These are phyloP conservation scores for Diplodia corticola DNA, from an alignment of 2,329 filamentous ascomycete genomes.

Conservation along the genomic window DNA sequence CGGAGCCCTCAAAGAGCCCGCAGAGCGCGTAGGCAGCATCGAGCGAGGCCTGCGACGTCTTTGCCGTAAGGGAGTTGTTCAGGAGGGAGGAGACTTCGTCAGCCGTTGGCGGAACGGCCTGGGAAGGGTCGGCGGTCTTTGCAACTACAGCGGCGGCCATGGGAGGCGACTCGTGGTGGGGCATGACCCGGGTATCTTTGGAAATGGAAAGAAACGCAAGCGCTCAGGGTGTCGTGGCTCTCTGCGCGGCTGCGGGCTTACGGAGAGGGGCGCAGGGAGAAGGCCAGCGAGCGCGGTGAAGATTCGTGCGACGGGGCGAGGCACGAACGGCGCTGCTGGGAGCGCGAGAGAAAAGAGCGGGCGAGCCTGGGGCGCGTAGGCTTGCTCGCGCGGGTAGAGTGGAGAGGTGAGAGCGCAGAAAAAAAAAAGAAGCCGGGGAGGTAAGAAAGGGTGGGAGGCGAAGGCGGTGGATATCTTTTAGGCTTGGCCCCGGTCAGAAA, in stretches of 20 bases:
- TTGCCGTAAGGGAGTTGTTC: conserved; percentile 49
- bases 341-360: conserved; percentile 1
- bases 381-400: conserved; percentile 2
- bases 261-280: neutral
- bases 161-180: conserved; percentile 53
- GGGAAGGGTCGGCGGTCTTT: conserved; percentile 42
- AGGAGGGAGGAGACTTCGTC: conserved; percentile 49
- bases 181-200: conserved; percentile 38
- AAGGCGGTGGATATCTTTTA: conserved; percentile 17
- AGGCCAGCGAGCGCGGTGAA: neutral
- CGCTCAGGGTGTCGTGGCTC: neutral
- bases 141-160: conserved; percentile 51
- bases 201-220: neutral
- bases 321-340: conserved; percentile 8
- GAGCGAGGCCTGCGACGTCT: conserved; percentile 57
- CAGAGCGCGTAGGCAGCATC: conserved; percentile 66
- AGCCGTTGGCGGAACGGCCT: conserved; percentile 45
- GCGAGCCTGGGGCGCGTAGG: neutral
- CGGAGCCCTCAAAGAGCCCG: conserved; percentile 64
- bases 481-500: conserved; percentile 12
- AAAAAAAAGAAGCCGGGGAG: neutral
- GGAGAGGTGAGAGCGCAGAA: conserved; percentile 3
- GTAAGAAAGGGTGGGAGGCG: conserved; percentile 12
- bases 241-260: conserved; percentile 14
- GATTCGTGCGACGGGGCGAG: conserved; percentile 5